Evolutionary conservation across 441 rosid genomes (phyloP).

Genomic region (Erodium trifolium): DNA sequence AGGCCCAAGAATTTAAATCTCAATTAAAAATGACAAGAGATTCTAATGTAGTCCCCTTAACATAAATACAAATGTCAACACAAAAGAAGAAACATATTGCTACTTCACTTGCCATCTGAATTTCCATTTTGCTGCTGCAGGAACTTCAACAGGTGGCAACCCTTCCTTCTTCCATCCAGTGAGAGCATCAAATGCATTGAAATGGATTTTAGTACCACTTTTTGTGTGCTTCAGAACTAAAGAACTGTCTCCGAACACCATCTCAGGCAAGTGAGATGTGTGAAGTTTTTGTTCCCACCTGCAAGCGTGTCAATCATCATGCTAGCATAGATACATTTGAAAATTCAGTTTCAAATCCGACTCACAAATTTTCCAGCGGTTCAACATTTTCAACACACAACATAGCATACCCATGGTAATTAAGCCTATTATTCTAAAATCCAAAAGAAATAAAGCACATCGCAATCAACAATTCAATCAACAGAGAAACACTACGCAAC

Average conservation of each 20-base stretch:
- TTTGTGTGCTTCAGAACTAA: conserved; percentile 48
- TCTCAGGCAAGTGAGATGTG: conserved; percentile 82
- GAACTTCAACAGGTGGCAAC: conserved; percentile 91
- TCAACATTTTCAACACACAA: not conserved
- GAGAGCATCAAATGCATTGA: conserved; percentile 87
- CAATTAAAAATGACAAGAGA: not conserved
- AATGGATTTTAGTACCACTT: conserved; percentile 55
- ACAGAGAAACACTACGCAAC: no score
- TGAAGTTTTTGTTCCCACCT: conserved; percentile 80
- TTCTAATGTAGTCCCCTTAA: not conserved
- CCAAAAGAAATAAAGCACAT: not conserved
- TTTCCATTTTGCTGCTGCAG: conserved; percentile 90
- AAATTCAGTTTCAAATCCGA: not conserved
- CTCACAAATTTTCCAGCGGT: not conserved
- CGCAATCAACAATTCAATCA: not conserved
- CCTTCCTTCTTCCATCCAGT: conserved; percentile 72
- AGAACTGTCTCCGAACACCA: conserved; percentile 79
- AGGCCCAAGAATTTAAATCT: not conserved
- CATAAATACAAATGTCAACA: no score
- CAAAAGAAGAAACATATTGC: not conserved
- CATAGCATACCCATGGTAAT: not conserved
- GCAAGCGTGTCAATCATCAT: conserved; percentile 21
- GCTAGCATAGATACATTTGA: not conserved
- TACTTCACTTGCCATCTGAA: conserved; percentile 50
- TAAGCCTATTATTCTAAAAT: not conserved